Conservation (phyloP, 305 asterid species). For the Euphrasia arctica region DNA sequence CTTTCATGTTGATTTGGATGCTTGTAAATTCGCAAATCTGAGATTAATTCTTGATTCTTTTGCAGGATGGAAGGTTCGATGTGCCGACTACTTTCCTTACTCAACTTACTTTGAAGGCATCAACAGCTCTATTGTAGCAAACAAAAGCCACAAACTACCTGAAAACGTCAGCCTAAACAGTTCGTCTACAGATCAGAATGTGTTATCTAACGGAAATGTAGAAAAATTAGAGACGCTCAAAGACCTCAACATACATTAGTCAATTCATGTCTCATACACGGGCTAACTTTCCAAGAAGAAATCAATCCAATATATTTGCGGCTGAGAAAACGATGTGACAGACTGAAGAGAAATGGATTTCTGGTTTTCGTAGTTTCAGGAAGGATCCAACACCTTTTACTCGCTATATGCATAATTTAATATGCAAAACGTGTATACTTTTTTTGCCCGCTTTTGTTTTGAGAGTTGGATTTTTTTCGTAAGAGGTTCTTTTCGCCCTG, state of each 20-base stretch:
- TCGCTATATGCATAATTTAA: conserved; percentile 30
- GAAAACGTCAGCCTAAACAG: conserved; percentile 46
- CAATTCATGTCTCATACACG: conserved; percentile 17
- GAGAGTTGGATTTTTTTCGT: conserved; percentile 27
- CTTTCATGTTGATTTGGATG: conserved; percentile 7
- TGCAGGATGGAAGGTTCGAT: conserved; percentile 85
- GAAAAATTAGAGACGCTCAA: conserved; percentile 53
- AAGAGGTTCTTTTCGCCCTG: conserved; percentile 23
- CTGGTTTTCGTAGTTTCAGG: background rate
- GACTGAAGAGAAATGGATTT: conserved; percentile 23
- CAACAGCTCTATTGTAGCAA: conserved; percentile 55
- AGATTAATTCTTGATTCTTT: conserved; percentile 13
- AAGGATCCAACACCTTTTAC: conserved; percentile 19
- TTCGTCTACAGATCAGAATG: conserved; percentile 24
- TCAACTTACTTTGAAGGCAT: conserved; percentile 80
- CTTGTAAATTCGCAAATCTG: conserved; percentile 1
- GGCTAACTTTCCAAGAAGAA: conserved; percentile 23
- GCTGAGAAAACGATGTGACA: conserved; percentile 13
- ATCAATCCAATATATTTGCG: conserved; percentile 19
- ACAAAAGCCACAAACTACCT: conserved; percentile 37
- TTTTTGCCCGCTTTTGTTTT: conserved; percentile 23
- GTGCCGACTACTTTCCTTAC: conserved; percentile 75
- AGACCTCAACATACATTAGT: conserved; percentile 56
- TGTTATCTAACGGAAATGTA: conserved; percentile 49
- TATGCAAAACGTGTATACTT: conserved; percentile 34